These are phyloP conservation scores for Blastomyces silverae DNA, from an alignment of 2,329 filamentous ascomycete genomes.

Conservation along the genomic window DNA sequence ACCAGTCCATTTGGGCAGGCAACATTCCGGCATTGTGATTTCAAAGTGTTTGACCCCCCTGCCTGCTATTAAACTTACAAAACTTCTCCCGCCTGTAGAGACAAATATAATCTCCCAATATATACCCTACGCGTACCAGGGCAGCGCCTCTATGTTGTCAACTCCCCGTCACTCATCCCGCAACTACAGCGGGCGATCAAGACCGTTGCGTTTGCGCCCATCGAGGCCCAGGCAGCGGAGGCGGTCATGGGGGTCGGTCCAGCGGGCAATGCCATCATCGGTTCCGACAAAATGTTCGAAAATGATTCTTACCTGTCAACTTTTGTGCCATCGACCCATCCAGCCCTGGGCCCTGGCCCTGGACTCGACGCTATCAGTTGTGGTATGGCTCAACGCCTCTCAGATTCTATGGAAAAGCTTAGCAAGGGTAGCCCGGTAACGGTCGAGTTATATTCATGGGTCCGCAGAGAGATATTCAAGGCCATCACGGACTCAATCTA, in stretches of 20 bases:
- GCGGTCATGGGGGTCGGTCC: slow-evolving; percentile 28
- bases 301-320: slow-evolving; percentile 8
- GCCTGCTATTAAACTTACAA: background rate
- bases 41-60: background rate
- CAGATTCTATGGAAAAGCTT: background rate
- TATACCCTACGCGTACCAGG: slow-evolving; percentile 41
- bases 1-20: background rate
- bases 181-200: slow-evolving; percentile 37
- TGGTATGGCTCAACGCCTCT: background rate
- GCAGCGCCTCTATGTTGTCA: slow-evolving; percentile 40
- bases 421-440: background rate
- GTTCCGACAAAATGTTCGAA: slow-evolving; percentile 4
- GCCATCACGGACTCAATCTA: slow-evolving; percentile 37
- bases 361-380: background rate
- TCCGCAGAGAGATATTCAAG: background rate
- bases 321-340: background rate
- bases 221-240: slow-evolving; percentile 32
- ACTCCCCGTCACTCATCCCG: slow-evolving; percentile 34
- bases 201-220: slow-evolving; percentile 35
- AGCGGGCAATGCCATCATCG: background rate
- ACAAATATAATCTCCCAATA: slow-evolving; percentile 29
- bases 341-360: background rate
- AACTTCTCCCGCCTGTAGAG: background rate
- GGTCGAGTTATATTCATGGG: background rate
- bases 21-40: background rate